Conservation (phyloP, 805 yeast genomes). For the Metahyphopichia silvanorum region DNA sequence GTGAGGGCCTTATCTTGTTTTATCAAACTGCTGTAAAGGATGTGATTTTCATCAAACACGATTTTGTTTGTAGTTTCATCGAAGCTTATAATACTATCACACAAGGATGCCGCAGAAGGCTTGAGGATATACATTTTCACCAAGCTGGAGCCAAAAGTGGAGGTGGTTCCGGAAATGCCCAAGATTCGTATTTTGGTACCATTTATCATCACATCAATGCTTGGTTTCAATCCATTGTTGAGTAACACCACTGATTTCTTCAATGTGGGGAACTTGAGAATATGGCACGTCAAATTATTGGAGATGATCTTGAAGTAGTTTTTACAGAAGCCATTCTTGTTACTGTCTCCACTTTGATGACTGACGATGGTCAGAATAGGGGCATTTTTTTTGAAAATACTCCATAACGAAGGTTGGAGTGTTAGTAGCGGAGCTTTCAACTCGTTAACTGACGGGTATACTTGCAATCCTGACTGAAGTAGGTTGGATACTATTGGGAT, state of each 20-base stretch:
- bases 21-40: too few relatives aligned
- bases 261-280: background rate
- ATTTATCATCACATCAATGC: background rate
- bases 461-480: too few relatives aligned
- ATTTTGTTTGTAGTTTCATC: too few relatives aligned
- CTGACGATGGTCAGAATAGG: background rate
- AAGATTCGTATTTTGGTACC: conserved; percentile 1
- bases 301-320: conserved; percentile 1
- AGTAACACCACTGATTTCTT: background rate
- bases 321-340: background rate
- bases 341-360: background rate
- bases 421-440: background rate
- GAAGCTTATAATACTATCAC: background rate
- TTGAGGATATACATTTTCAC: background rate
- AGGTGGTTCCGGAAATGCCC: background rate
- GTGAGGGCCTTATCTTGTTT: background rate
- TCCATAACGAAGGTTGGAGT: background rate
- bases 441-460: too few relatives aligned
- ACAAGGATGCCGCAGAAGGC: background rate
- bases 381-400: background rate
- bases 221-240: conserved; percentile 2
- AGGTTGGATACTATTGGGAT: background rate
- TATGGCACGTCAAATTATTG: background rate
- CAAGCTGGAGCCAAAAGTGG: background rate
- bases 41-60: too few relatives aligned